phyloP scores from a whole-genome alignment of 2,329 filamentous ascomycete species.

The Trichoderma sp. region DNA sequence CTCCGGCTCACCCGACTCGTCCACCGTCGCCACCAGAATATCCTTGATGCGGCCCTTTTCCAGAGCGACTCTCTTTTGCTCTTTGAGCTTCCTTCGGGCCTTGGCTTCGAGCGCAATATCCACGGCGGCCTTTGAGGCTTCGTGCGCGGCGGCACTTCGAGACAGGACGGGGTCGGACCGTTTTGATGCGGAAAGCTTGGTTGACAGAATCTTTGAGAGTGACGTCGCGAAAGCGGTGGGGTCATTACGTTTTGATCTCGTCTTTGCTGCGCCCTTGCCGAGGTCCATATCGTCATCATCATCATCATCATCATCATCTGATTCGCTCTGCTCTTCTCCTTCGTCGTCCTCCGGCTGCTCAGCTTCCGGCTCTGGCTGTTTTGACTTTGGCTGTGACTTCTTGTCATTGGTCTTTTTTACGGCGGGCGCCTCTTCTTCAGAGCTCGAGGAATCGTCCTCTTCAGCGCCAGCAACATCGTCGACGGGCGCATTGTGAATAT shows the following conservation, averaged over 20 bases:
- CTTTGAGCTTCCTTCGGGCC: constrained; percentile 72
- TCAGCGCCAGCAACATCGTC: constrained; percentile 47
- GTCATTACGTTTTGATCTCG: constrained; percentile 83
- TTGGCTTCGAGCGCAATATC: constrained; percentile 79
- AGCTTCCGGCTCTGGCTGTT: constrained; percentile 26
- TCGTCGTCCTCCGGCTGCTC: constrained; percentile 30
- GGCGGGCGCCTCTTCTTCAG: constrained; percentile 35
- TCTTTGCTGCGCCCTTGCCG: constrained; percentile 35
- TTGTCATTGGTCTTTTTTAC: constrained; percentile 30
- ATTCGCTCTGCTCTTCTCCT: constrained; percentile 35
- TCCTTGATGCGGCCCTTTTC: constrained; percentile 89
- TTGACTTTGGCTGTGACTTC: constrained; percentile 31
- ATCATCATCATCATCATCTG: constrained; percentile 40
- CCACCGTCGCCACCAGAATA: constrained; percentile 65
- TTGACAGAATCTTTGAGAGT: constrained; percentile 86
- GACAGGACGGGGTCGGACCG: constrained; percentile 88
- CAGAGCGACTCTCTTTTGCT: constrained; percentile 72
- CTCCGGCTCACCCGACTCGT: constrained; percentile 44
- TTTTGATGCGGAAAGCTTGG: constrained; percentile 78
- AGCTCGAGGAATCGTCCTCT: constrained; percentile 35
- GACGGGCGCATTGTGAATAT: constrained; percentile 50
- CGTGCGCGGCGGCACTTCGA: constrained; percentile 70
- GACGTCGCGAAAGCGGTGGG: constrained; percentile 87
- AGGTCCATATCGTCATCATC: constrained; percentile 37
- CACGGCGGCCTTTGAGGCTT: constrained; percentile 67